Conservation (phyloP, 306 rosid species). For the Cucumis cinereus region DNA sequence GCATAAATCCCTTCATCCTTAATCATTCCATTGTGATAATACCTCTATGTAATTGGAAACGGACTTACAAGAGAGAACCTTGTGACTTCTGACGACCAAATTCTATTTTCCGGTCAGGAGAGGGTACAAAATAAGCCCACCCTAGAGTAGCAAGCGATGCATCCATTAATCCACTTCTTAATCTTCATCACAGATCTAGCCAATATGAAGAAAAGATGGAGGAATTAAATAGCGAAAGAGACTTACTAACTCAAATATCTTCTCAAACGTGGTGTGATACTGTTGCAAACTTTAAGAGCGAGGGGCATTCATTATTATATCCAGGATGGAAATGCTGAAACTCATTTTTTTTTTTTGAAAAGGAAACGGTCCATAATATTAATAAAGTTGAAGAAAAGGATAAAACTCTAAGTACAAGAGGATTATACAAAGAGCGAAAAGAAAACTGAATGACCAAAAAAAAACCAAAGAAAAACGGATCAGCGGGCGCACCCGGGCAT, state of each 20-base stretch:
- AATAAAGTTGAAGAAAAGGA: no score
- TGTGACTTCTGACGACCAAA: background rate
- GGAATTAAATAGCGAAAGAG: background rate
- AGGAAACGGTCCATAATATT: no score
- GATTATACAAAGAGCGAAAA: no score
- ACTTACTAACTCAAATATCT: background rate
- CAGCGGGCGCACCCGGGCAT: no score
- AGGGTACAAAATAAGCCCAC: background rate
- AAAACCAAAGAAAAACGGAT: no score
- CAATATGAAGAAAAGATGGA: background rate
- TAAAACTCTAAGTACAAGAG: no score
- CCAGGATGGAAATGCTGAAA: background rate
- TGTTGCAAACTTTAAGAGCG: background rate
- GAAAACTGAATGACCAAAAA: no score
- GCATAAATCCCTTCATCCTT: background rate
- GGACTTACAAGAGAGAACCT: background rate
- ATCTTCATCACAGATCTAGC: no score
- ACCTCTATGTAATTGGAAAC: background rate
- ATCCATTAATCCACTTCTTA: background rate
- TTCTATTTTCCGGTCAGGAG: background rate
- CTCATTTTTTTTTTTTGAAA: no score
- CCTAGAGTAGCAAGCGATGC: background rate
- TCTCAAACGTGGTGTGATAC: background rate
- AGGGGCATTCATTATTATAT: background rate
- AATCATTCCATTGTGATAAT: background rate